These are phyloP conservation scores for Pyricularia sp. DNA, from an alignment of 2,329 filamentous ascomycete species.

Conservation along the genomic window DNA sequence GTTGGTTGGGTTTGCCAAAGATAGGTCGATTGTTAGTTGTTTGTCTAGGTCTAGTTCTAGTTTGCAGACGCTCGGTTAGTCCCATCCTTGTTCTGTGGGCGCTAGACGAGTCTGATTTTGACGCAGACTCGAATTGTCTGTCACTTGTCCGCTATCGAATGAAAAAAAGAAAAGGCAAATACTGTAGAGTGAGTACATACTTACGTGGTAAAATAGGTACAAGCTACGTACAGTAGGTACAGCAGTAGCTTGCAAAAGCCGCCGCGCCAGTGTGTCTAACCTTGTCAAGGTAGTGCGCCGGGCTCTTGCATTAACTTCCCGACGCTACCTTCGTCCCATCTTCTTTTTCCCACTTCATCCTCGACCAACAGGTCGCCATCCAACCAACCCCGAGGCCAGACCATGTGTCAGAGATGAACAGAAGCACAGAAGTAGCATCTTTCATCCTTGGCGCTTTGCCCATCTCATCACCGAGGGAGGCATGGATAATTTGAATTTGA, in stretches of 20 bases:
- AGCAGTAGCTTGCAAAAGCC: no score
- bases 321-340: neutral
- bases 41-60: no score
- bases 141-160: neutral
- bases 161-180: no score
- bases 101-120: neutral
- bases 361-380: neutral
- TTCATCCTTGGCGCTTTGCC: neutral
- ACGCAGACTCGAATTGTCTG: neutral
- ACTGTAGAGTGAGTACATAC: no score
- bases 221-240: no score
- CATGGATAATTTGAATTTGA: neutral
- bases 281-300: neutral
- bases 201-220: no score
- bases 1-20: neutral
- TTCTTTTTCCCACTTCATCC: neutral
- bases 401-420: no score
- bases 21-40: no score
- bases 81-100: neutral
- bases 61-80: neutral
- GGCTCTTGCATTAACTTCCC: neutral
- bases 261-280: neutral
- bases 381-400: neutral
- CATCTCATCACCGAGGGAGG: neutral
- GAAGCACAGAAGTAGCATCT: no score